Base-by-base conservation (phyloP, 1,284 basidiomycete genomes). In the Fomitopsis betulina region DNA sequence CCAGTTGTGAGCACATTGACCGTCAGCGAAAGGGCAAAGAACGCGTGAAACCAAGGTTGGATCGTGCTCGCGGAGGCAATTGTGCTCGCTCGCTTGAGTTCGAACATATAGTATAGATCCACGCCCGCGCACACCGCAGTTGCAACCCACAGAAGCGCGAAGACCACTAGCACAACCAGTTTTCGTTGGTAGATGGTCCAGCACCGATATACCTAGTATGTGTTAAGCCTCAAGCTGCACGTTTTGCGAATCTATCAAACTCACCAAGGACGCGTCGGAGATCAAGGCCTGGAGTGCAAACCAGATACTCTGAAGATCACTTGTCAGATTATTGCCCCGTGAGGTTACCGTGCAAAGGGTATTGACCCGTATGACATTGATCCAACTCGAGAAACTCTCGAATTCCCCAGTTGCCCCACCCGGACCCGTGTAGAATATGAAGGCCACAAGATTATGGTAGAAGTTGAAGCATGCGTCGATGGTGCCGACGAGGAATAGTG, bases 1-100 rank as follows among this genome's bases (percentile, higher is more conserved):
- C 75, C 66, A 1, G 76, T 76, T 9, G 74, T 72, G 0, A 73
- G 58, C 12, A 74, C 43, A 42, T 76, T 77, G 5, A 70, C 69
- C 5, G 67, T 70, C 4, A 78, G 65, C 0, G 75, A 76, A 19
- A 76, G 63, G 47, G 68, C 67, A 33, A 75, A 68, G 64, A 72
- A 72, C 33, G 69, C 69, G 3, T 71, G 72, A 55, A 76, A 74
- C 59, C 75, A 76, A 1, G 75, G 75, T 37, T 66, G 60, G 17
- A 76, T 60, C 17, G 59, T 62, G 7, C 15, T 21, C 3, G 56
- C 33, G 40, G 39, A 55, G 38, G 49, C 23, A 43, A 47, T 40
- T n/a, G 53, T 45, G 13, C 42, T 33, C 9, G 51, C 37, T 39
- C 35, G 27, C 35, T 55, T 32, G 42, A 57, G 50, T 15, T 42